Base-by-base conservation (phyloP, 2,329 filamentous ascomycete genomes). In the Fusarium nelsonii region DNA sequence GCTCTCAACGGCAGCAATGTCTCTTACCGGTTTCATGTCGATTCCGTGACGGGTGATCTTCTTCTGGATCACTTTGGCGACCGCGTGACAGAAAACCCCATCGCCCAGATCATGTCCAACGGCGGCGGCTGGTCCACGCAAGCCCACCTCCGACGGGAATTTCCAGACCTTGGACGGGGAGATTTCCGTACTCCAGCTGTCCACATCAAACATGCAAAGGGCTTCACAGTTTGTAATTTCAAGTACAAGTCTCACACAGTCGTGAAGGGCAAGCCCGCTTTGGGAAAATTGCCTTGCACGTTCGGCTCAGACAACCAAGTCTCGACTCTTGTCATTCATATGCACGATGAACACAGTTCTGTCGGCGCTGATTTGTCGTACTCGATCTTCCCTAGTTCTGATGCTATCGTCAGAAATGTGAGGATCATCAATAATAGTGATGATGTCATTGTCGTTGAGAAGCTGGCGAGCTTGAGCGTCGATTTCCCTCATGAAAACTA, bases 1-100 rank as follows among this genome's bases (percentile, higher is more conserved):
- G 82, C 85, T 3, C 79, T 90, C 45, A 86, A 86, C 32, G 87
- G 85, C 28, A 78, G 84, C 45, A 80, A 81, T 65, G 81, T 88
- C 32, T 89, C 88, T 1, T 90, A 91, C 71, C 85, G 86, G 43
- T 90, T 91, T 74, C 88, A 90, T 65, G 87, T 90, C 44, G 85
- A 90, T 65, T 77, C 83, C 4, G 74, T 73, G 10, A 86, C 84
- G 1, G 83, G 85, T 6, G 88, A 91, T 56, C 80, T 91, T 37
- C 75, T 87, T 16, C 83, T 85, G 0, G 87, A 90, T 69, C 88
- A 90, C 72, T 91, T 88, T 66, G 89, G 88, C 41, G 87, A 83
- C 14, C 82, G 81, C 2, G 80, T 84, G 4, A 83, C 82, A 4
- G 88, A 89, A 50, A 82, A 85, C 8, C 70, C 71, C n/a, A 54